Evolutionary conservation across 1,139 yeast species (phyloP), one percentile per base, ranked within the genome.

Genomic region (Pichia sp.): DNA sequence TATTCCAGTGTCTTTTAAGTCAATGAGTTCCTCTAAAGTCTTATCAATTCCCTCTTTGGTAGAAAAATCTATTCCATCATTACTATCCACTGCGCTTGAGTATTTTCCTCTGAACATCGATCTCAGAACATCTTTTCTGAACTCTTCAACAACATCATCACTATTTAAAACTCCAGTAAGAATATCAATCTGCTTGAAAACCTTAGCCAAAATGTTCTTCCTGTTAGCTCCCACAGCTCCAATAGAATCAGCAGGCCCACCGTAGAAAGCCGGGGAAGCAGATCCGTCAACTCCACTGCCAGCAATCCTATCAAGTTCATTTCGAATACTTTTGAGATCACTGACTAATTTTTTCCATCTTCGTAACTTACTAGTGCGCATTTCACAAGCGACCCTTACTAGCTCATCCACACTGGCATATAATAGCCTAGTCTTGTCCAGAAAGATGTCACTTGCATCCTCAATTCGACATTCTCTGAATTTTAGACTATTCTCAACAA

Each of bases 281-380:
- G 55, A 53, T 6, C 56, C 56, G 42, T 50, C 52, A 26, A 53
- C 54, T 10, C 52, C 50, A 47, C 49, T 31, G 4, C 53, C 53
- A 4, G 48, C 52, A 42, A 54, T 28, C 34, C 55, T 52, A 13
- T 50, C 28, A 10, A 67, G 50, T 45, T 66, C 69, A 37, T 51
- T 54, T 22, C 61, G 55, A 4, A 63, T 48, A 4, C 41, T 48
- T 36, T 54, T 54, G 16, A 65, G 37, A 19, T 60, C 60, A 9
- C 59, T 58, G 16, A 55, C 59, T 3, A 74, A 54, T 45, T 69
- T 74, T 70, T 79, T 76, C 90, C 90, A 85, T 23, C 61, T 63
- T n/a, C 68, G 64, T 5, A 83, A 66, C 50, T 70, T 70, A 18
- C 67, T 71, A 12, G 65, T 67, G 9, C 77, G 54, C 7, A 81